Conservation (phyloP, 805 yeast species). For the Saccharomycopsis selenospora region DNA sequence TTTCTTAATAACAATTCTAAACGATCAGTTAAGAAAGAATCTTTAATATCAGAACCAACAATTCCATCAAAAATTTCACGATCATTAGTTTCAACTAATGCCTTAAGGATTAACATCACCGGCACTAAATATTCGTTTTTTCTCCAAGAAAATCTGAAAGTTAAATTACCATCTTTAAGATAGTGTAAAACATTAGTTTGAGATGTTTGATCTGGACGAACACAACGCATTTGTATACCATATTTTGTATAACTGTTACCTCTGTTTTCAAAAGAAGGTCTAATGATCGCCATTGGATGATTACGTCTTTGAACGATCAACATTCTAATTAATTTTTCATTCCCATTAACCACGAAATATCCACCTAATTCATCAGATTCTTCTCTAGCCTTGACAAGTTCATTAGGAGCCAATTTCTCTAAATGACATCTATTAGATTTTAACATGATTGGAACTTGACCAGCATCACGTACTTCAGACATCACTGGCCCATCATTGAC, state of each 20-base stretch:
- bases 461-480: slow-evolving; percentile 81
- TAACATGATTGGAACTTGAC: slow-evolving; percentile 87
- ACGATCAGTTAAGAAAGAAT: slow-evolving; percentile 97
- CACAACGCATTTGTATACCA: slow-evolving; percentile 92
- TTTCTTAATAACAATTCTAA: slow-evolving; percentile 85
- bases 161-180: slow-evolving; percentile 89
- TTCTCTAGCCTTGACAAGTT: slow-evolving; percentile 71
- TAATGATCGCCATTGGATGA: slow-evolving; percentile 95
- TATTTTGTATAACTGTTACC: slow-evolving; percentile 82
- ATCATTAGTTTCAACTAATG: slow-evolving; percentile 83
- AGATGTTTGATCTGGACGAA: slow-evolving; percentile 94
- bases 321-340: slow-evolving; percentile 94
- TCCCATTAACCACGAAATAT: slow-evolving; percentile 92
- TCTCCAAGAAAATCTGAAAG: slow-evolving; percentile 95
- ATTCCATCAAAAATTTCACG: slow-evolving; percentile 95
- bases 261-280: slow-evolving; percentile 91
- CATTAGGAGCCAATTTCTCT: slow-evolving; percentile 72
- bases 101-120: slow-evolving; percentile 85
- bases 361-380: slow-evolving; percentile 97
- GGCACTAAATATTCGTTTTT: slow-evolving; percentile 94
- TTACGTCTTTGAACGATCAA: slow-evolving; percentile 95
- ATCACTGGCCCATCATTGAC: slow-evolving; percentile 76
- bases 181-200: slow-evolving; percentile 97
- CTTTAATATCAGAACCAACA: slow-evolving; percentile 77
- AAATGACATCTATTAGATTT: slow-evolving; percentile 88